Conservation (phyloP, 352 stramenopile genomes). For the Phytophthora pseudosyringae region DNA sequence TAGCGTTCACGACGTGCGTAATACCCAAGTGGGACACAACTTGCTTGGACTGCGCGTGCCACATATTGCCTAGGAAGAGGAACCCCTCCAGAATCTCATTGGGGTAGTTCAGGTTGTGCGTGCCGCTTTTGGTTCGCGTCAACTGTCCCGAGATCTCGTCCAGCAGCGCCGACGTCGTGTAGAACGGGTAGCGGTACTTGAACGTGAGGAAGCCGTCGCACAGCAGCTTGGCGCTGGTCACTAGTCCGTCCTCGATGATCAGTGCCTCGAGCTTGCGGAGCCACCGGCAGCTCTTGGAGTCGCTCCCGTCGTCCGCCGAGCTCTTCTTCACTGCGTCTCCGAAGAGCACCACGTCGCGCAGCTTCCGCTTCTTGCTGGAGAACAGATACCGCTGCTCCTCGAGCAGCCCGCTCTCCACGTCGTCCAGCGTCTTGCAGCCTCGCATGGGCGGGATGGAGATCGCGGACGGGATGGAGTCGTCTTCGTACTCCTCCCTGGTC, state of each 20-base stretch:
- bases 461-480: conserved; percentile 78
- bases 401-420: conserved; percentile 60
- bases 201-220: conserved; percentile 87
- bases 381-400: conserved; percentile 79
- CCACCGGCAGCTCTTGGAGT: conserved; percentile 43
- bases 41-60: conserved; percentile 82
- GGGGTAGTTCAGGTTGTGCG: conserved; percentile 88
- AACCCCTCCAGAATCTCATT: conserved; percentile 90
- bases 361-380: conserved; percentile 72
- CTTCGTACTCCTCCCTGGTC: conserved; percentile 54
- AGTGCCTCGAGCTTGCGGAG: conserved; percentile 63
- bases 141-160: conserved; percentile 69
- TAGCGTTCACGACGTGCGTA: conserved; percentile 88
- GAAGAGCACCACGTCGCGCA: conserved; percentile 84
- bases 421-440: conserved; percentile 48
- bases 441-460: conserved; percentile 74
- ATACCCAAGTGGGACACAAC: conserved; percentile 83
- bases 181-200: conserved; percentile 87
- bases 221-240: conserved; percentile 78
- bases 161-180: conserved; percentile 72
- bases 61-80: conserved; percentile 90
- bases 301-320: conserved; percentile 23
- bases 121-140: conserved; percentile 81
- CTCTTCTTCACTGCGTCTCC: conserved; percentile 65
- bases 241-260: conserved; percentile 77